Base-by-base conservation (phyloP, 371 early-diverging fungal species). In the Modicella reniformis region DNA sequence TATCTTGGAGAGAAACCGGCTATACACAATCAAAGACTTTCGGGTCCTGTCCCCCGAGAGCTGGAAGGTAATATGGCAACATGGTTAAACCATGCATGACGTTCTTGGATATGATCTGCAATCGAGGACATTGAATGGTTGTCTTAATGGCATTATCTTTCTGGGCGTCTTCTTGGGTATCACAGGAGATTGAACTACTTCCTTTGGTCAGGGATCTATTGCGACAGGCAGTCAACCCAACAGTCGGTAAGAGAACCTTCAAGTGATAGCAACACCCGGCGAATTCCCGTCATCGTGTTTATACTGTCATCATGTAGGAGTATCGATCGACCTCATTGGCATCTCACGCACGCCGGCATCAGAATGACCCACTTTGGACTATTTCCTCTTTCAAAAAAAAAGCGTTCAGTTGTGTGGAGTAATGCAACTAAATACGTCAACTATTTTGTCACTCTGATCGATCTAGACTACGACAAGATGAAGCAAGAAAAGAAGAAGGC, bases 41-140 rank as follows among this genome's bases (percentile, higher is more conserved):
- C 86, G 88, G 28, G 81, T 84, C 29, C 74, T 90, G 44, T 90
- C 90, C 7, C 74, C 81, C 19, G 79, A 85, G 48, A 90, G 90
- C 65, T 90, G 90, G 90, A 84, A 84, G 75, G 88, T 88, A 84
- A 81, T 52, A 17, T 44, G 15, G 10, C 13, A 32, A 8, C 9
- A 2, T 29, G 30, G 17, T n/a, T n/a, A 44, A n/a, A n/a, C n/a
- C n/a, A n/a, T n/a, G n/a, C n/a, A n/a, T n/a, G n/a, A n/a, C n/a
- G n/a, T n/a, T n/a, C n/a, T n/a, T n/a, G n/a, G n/a, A n/a, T n/a
- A n/a, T n/a, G n/a, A n/a, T n/a, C n/a, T n/a, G n/a, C n/a, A n/a
- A n/a, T n/a, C n/a, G n/a, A n/a, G n/a, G n/a, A 44, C 9, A 44
- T 17, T 21, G 23, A 8, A 6, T 15, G 55, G 19, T 41, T 47